Conservation (phyloP, 2,329 filamentous ascomycete species). For the Stenocarpella maydis region DNA sequence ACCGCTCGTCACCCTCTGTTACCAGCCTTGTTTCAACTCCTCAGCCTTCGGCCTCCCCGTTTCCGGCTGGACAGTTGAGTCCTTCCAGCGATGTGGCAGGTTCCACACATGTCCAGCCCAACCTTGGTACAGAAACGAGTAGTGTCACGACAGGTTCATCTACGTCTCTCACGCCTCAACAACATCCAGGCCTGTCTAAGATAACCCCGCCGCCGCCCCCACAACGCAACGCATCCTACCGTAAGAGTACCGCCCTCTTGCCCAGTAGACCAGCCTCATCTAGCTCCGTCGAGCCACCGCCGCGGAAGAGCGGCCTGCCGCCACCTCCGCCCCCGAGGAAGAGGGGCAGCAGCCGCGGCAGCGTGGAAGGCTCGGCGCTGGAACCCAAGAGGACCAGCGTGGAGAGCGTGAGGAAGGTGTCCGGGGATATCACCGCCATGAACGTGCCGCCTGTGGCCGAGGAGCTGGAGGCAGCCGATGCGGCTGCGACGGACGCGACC, state of each 20-base stretch:
- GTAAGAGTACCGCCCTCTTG: slow-evolving; percentile 35
- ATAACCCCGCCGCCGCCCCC: slow-evolving; percentile 48
- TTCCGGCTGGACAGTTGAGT: slow-evolving; percentile 40
- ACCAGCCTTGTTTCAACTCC: slow-evolving; percentile 2
- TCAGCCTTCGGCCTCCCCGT: slow-evolving; percentile 23
- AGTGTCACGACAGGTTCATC: slow-evolving; percentile 30
- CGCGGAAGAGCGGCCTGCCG: slow-evolving; percentile 50
- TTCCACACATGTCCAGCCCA: slow-evolving; percentile 19
- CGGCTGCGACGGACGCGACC: slow-evolving; percentile 43
- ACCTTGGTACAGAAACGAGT: slow-evolving; percentile 33
- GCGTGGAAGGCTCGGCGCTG: slow-evolving; percentile 46
- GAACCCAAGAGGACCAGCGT: slow-evolving; percentile 44
- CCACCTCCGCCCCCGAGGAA: slow-evolving; percentile 59
- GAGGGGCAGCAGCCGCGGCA: slow-evolving; percentile 56
- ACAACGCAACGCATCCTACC: slow-evolving; percentile 43
- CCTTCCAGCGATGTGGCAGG: slow-evolving; percentile 32
- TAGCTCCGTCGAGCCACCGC: slow-evolving; percentile 50
- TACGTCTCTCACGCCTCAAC: slow-evolving; percentile 37
- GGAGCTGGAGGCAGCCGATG: slow-evolving; percentile 36
- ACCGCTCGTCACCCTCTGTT: slow-evolving; percentile 28
- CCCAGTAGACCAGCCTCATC: slow-evolving; percentile 33
- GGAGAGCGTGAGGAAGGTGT: slow-evolving; percentile 40
- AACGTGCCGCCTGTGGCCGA: slow-evolving; percentile 38
- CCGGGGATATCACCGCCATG: slow-evolving; percentile 23
- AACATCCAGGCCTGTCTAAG: slow-evolving; percentile 39